Conservation (phyloP, 2,329 filamentous ascomycete genomes). For the Atkinsonella texensis region DNA sequence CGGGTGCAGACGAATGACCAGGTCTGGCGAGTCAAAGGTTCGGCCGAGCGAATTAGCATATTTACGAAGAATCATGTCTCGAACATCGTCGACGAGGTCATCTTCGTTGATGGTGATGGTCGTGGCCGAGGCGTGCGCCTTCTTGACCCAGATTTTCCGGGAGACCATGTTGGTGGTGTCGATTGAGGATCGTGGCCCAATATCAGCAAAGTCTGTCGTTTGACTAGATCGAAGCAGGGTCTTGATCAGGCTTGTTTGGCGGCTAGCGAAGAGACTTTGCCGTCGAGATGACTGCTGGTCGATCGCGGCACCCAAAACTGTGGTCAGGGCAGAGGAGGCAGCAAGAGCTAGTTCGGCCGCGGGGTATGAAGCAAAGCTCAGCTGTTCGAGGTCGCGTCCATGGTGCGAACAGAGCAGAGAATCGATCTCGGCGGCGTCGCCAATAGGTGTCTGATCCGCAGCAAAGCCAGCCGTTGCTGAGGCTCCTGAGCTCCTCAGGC, state of each 20-base stretch:
- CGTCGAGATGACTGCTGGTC: slow-evolving; percentile 12
- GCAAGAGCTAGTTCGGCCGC: slow-evolving; percentile 15
- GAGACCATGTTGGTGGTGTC: slow-evolving; percentile 42
- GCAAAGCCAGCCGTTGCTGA: slow-evolving; percentile 4
- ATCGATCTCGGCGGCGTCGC: slow-evolving; percentile 10
- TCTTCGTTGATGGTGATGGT: slow-evolving; percentile 76
- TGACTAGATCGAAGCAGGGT: slow-evolving; percentile 17
- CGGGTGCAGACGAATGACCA: slow-evolving; percentile 66
- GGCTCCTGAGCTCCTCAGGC: not conserved
- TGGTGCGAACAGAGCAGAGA: slow-evolving; percentile 3
- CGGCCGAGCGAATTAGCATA: slow-evolving; percentile 87
- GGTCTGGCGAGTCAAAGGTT: slow-evolving; percentile 81
- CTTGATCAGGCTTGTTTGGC: slow-evolving; percentile 21
- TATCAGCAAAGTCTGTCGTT: slow-evolving; percentile 10
- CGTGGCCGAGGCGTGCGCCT: slow-evolving; percentile 75
- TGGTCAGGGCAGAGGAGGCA: slow-evolving; percentile 1
- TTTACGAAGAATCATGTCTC: slow-evolving; percentile 84
- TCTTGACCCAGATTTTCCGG: slow-evolving; percentile 90
- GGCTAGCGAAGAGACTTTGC: slow-evolving; percentile 26
- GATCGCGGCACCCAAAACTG: slow-evolving; percentile 12
- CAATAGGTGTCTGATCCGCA: slow-evolving; percentile 9
- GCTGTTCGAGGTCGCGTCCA: slow-evolving; percentile 15
- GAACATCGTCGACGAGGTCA: slow-evolving; percentile 87
- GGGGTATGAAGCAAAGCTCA: slow-evolving; percentile 15
- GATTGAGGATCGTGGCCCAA: slow-evolving; percentile 20